Evolutionary conservation across 768 basidiomycete species (phyloP).

Genomic region (Phlebiopsis flavidoalba): DNA sequence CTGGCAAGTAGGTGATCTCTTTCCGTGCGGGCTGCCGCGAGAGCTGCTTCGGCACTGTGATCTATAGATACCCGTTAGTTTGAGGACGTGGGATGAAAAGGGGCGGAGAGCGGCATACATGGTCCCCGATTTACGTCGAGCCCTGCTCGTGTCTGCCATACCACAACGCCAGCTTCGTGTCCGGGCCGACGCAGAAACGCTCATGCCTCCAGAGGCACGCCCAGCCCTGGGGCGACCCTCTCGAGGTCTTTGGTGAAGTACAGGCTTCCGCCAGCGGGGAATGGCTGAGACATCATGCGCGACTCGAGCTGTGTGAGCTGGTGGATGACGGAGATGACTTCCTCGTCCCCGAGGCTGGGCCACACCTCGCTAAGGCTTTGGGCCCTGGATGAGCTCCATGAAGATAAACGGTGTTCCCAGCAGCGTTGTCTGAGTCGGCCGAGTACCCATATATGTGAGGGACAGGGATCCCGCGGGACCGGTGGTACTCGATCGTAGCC

Average conservation of each 20-base stretch:
- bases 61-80: too few species aligned
- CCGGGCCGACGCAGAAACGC: constrained; percentile 26
- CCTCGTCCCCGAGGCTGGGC: not conserved
- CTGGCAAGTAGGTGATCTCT: too few species aligned
- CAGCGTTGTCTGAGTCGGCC: constrained; percentile 7
- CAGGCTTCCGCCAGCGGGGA: constrained; percentile 47
- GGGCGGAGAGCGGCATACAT: too few species aligned
- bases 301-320: constrained; percentile 7
- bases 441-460: constrained; percentile 21
- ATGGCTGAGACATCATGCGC: constrained; percentile 40
- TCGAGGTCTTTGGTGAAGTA: constrained; percentile 44
- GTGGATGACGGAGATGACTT: constrained; percentile 1
- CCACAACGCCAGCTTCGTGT: constrained; percentile 38
- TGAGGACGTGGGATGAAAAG: too few species aligned
- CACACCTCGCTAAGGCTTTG: constrained; percentile 8
- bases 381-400: constrained; percentile 7
- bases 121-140: too few species aligned
- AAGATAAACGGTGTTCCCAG: constrained; percentile 8
- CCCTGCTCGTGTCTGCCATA: too few species aligned
- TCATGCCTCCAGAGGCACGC: constrained; percentile 26
- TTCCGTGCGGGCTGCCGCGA: too few species aligned
- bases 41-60: too few species aligned
- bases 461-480: constrained; percentile 17
- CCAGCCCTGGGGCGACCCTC: constrained; percentile 28
- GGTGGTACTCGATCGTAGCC: constrained; percentile 18